Conservation (phyloP, 2,329 filamentous ascomycete genomes). For the Colletotrichum lentis region DNA sequence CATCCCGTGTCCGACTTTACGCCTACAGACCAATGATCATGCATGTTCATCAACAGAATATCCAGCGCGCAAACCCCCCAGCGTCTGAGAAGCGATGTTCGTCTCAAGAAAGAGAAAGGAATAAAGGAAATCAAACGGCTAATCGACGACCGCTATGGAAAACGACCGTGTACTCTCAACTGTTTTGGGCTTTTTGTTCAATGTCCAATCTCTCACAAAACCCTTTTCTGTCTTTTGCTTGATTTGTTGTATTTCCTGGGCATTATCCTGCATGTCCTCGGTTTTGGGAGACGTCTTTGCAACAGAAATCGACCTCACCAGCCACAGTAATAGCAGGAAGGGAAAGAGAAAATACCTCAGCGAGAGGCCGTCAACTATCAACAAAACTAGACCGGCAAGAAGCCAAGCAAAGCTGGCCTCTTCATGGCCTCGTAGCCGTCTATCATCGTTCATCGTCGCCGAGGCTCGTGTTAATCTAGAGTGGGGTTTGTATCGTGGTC, state of each 20-base stretch:
- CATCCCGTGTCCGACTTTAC: constrained; percentile 19
- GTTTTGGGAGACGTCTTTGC: neutral
- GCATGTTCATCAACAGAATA: constrained; percentile 21
- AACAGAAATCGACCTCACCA: neutral
- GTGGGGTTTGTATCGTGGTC: constrained; percentile 18
- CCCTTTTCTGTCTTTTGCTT: neutral
- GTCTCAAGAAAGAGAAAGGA: neutral
- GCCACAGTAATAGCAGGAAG: neutral
- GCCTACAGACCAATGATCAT: constrained; percentile 17
- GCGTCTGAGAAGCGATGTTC: neutral
- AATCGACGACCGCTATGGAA: neutral
- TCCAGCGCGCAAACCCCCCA: neutral
- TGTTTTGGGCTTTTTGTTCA: neutral
- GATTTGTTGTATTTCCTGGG: neutral
- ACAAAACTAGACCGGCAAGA: constrained; percentile 13
- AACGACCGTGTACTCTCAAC: neutral
- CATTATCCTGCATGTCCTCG: constrained; percentile 4
- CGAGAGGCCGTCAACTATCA: constrained; percentile 7
- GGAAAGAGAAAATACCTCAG: neutral
- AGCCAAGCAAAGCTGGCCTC: constrained; percentile 13
- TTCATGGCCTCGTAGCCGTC: constrained; percentile 12
- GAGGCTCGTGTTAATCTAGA: constrained; percentile 31
- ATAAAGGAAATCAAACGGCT: neutral
- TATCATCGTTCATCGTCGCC: constrained; percentile 4
- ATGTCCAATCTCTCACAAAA: constrained; percentile 30